Evolutionary conservation across 768 basidiomycete species (phyloP).

Genomic region (Kwoniella dejecticola): DNA sequence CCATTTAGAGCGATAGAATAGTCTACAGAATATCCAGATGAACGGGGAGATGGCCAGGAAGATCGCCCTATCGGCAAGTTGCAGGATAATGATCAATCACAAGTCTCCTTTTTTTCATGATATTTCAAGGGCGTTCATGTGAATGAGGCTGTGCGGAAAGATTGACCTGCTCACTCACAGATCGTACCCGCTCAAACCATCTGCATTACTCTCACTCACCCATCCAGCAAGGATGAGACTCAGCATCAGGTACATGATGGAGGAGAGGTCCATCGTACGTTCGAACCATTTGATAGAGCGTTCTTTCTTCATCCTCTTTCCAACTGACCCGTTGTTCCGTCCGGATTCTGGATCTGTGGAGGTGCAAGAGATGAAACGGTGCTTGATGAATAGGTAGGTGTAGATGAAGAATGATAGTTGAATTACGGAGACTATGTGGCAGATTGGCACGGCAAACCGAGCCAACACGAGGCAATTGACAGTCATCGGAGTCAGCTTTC

Average conservation of each 20-base stretch:
- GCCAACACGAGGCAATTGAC: too few species aligned
- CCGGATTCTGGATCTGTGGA: constrained; percentile 12
- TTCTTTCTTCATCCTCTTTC: not conserved
- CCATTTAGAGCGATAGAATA: constrained; percentile 16
- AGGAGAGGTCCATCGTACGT: constrained; percentile 15
- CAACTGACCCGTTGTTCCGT: not conserved
- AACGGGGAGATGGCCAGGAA: constrained; percentile 11
- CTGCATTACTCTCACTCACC: constrained; percentile 10
- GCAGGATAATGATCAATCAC: too few species aligned
- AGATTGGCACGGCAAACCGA: too few species aligned
- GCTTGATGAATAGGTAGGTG: constrained; percentile 11
- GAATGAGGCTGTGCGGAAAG: too few species aligned
- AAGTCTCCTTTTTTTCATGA: too few species aligned
- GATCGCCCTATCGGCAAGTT: constrained; percentile 8
- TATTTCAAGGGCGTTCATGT: too few species aligned
- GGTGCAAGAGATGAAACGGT: constrained; percentile 1
- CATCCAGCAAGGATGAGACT: not conserved
- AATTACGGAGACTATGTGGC: constrained; percentile 7
- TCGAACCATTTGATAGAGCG: constrained; percentile 16
- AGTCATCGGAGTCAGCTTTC: too few species aligned
- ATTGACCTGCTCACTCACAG: constrained; percentile 19
- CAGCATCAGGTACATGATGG: not conserved
- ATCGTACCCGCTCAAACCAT: constrained; percentile 10
- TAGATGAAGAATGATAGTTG: constrained; percentile 10
- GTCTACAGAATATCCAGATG: constrained; percentile 12